phyloP scores from a whole-genome alignment of 345 rosid species.

The Orychophragmus violaceus region DNA sequence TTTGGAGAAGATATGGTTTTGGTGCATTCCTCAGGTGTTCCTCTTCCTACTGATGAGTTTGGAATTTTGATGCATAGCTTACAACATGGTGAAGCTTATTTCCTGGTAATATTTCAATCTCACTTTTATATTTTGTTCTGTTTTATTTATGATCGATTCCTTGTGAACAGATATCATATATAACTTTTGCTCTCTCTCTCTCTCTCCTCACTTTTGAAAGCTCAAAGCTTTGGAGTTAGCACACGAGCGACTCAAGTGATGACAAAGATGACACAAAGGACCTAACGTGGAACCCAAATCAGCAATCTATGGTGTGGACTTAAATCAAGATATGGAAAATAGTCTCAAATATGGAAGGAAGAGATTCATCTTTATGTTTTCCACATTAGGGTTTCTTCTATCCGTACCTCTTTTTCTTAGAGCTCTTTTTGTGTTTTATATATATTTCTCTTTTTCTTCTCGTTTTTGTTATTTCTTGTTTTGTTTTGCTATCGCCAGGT shows the following conservation, averaged over 20 bases:
- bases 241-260: too few relatives aligned
- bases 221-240: too few relatives aligned
- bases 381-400: conserved; percentile 31
- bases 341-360: not conserved
- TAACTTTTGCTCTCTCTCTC: not conserved
- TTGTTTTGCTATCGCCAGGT: conserved; percentile 45
- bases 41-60: conserved; percentile 65
- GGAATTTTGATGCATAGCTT: conserved; percentile 68
- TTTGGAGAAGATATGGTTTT: conserved; percentile 66
- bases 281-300: too few relatives aligned
- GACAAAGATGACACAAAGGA: too few relatives aligned
- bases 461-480: conserved; percentile 3
- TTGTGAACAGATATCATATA: conserved; percentile 1
- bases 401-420: conserved; percentile 21
- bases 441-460: not conserved
- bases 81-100: conserved; percentile 92
- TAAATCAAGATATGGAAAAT: too few relatives aligned
- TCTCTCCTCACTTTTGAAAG: not conserved
- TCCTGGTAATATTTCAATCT: conserved; percentile 54
- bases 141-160: conserved; percentile 6
- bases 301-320: too few relatives aligned
- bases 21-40: conserved; percentile 78
- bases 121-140: not conserved
- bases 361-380: not conserved
- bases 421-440: conserved; percentile 1